Evolutionary conservation across 768 basidiomycete genomes (phyloP).

Genomic region (Lentinus brumalis): DNA sequence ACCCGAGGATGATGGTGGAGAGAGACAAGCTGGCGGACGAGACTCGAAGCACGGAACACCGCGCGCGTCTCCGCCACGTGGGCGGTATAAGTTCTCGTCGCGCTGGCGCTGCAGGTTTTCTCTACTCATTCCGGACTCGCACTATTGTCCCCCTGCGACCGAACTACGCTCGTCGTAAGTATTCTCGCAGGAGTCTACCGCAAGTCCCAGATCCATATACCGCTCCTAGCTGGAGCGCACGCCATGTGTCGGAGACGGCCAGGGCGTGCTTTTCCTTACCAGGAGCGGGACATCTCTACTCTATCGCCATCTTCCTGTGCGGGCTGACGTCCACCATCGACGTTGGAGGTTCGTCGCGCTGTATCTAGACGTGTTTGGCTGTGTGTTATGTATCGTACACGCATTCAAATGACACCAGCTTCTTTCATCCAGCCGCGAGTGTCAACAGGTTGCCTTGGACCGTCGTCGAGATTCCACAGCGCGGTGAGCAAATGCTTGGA

Average conservation of each 20-base stretch:
- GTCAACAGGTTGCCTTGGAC: no score
- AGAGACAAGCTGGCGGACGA: no score
- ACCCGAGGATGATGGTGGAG: no score
- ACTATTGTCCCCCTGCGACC: slow-evolving; percentile 43
- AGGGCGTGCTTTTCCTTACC: slow-evolving; percentile 42
- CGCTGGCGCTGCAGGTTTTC: slow-evolving; percentile 1
- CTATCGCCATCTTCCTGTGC: not conserved
- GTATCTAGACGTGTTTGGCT: no score
- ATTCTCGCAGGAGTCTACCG: slow-evolving; percentile 44
- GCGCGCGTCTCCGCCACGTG: slow-evolving; percentile 1
- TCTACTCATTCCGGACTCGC: slow-evolving; percentile 41
- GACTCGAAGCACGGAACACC: no score
- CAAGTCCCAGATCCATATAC: slow-evolving; percentile 35
- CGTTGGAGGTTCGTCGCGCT: no score
- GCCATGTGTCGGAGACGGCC: slow-evolving; percentile 25
- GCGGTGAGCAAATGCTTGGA: no score
- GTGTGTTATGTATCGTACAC: no score
- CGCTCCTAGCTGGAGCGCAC: slow-evolving; percentile 40
- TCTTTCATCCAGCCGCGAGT: no score
- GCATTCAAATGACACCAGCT: no score
- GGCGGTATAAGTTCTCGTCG: slow-evolving; percentile 6
- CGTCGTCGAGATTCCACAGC: no score
- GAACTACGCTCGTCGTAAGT: slow-evolving; percentile 4
- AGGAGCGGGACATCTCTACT: slow-evolving; percentile 33
- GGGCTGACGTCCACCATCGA: no score